A percentile compares a stretch with the other conserved stretches of the same genome.
Conservation (phyloP, 208 protist genomes). For the Leishmania tropica region DNA sequence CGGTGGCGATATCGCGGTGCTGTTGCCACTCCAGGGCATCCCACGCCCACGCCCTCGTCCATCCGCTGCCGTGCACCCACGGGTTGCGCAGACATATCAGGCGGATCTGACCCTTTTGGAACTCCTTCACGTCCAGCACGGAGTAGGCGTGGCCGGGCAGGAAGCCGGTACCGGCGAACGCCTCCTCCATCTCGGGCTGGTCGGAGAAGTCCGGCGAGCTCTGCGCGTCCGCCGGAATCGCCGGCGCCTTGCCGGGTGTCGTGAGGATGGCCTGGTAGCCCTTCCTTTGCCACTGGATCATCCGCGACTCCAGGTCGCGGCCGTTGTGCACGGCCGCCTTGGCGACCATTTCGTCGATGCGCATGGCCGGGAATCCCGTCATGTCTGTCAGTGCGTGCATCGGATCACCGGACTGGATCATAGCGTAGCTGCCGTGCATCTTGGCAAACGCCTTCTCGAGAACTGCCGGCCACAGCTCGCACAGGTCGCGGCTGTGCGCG, state of each 20-base stretch:
- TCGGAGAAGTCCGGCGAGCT: constrained; percentile 55
- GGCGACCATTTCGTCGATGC: constrained; percentile 72
- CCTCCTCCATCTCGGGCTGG: constrained; percentile 49
- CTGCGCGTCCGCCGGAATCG: constrained; percentile 48
- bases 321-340: constrained; percentile 35
- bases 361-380: constrained; percentile 70
- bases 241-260: constrained; percentile 78
- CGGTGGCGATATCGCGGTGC: constrained; percentile 38
- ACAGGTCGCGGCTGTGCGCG: constrained; percentile 62
- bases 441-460: constrained; percentile 94
- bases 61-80: constrained; percentile 46
- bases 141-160: constrained; percentile 85
- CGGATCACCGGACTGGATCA: constrained; percentile 85
- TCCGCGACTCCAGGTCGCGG: constrained; percentile 43
- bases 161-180: constrained; percentile 56
- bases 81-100: constrained; percentile 77
- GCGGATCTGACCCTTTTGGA: constrained; percentile 40
- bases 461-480: constrained; percentile 88
- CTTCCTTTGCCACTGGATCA: constrained; percentile 36
- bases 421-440: constrained; percentile 82
- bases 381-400: constrained; percentile 88
- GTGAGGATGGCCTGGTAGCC: constrained; percentile 75
- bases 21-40: constrained; percentile 46
- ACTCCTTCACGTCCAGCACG: constrained; percentile 49
- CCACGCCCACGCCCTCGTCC: constrained; percentile 51